phyloP scores from a whole-genome alignment of 2,329 filamentous ascomycete species.

The Penicillium sp. region DNA sequence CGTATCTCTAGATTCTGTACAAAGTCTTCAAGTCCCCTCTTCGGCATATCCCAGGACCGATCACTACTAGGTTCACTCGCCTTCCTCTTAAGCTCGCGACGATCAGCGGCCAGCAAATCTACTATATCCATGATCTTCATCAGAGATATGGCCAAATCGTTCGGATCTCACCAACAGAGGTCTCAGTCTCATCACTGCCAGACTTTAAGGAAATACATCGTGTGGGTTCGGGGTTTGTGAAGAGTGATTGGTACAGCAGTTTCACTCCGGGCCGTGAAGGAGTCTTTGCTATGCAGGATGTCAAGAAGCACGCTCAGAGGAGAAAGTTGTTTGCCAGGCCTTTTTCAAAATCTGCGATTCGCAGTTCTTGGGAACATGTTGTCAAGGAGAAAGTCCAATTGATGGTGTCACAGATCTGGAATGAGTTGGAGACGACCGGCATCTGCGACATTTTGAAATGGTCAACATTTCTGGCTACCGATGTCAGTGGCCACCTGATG shows the following conservation, averaged over 20 bases:
- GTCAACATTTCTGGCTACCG: slow-evolving; percentile 52
- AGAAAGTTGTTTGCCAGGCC: slow-evolving; percentile 44
- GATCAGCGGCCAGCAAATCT: neutral
- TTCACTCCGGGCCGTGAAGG: slow-evolving; percentile 16
- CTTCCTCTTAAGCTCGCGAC: neutral
- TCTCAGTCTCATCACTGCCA: slow-evolving; percentile 36
- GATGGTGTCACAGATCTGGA: slow-evolving; percentile 41
- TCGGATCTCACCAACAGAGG: slow-evolving; percentile 21
- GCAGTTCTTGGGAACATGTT: slow-evolving; percentile 29
- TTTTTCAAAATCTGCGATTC: slow-evolving; percentile 21
- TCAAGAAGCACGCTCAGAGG: slow-evolving; percentile 37
- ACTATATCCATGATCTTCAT: neutral
- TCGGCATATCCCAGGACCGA: neutral
- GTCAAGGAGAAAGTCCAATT: slow-evolving; percentile 39
- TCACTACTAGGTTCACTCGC: neutral
- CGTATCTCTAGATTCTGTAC: neutral
- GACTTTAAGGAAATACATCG: slow-evolving; percentile 28
- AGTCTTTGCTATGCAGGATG: slow-evolving; percentile 41
- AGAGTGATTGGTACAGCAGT: slow-evolving; percentile 28
- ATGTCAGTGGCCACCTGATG: slow-evolving; percentile 50
- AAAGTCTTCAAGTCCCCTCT: neutral
- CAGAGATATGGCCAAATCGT: slow-evolving; percentile 24
- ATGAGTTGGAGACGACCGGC: neutral
- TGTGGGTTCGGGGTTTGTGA: slow-evolving; percentile 25
- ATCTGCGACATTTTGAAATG: slow-evolving; percentile 48